Conservation (phyloP, 768 basidiomycete species). For the Kwoniella heveanensis region DNA sequence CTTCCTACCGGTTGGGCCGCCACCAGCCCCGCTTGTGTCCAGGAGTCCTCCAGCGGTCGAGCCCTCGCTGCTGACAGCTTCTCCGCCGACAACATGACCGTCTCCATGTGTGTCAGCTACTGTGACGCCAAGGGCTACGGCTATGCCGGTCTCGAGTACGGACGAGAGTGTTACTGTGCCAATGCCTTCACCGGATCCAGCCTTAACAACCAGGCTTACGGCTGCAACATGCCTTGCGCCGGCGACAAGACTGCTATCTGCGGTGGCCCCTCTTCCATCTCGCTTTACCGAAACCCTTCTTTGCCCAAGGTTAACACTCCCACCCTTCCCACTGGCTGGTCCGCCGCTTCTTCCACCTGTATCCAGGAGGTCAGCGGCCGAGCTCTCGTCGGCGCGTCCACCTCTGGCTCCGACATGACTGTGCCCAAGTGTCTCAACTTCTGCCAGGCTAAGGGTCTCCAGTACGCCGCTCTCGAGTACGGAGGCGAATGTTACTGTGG, state of each 20-base stretch:
- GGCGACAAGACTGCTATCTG: conserved; percentile 32
- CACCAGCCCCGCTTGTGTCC: conserved; percentile 16
- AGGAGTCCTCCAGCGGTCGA: conserved; percentile 18
- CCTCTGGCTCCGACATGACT: conserved; percentile 28
- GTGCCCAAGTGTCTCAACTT: conserved; percentile 26
- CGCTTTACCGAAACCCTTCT: conserved; percentile 28
- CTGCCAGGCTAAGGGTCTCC: conserved; percentile 29
- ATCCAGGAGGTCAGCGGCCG: conserved; percentile 30
- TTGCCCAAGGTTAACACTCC: conserved; percentile 14
- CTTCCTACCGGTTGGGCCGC: conserved; percentile 33
- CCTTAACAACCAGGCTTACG: conserved; percentile 26
- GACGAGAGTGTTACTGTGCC: conserved; percentile 42
- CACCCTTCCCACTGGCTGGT: conserved; percentile 35
- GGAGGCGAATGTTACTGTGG: conserved; percentile 35
- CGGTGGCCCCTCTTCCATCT: conserved; percentile 35
- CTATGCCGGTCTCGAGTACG: conserved; percentile 27
- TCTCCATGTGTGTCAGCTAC: conserved; percentile 21
- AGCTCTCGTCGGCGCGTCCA: conserved; percentile 20
- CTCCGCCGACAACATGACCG: conserved; percentile 26
- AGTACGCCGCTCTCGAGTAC: conserved; percentile 36
- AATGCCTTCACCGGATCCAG: conserved; percentile 21
- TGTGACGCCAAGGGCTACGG: conserved; percentile 22
- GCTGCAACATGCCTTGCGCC: conserved; percentile 42
- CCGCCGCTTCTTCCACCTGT: conserved; percentile 25
- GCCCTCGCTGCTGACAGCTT: conserved; percentile 8